phyloP scores from a whole-genome alignment of 2,329 filamentous ascomycete genomes.

The Claviceps humidiphila region DNA sequence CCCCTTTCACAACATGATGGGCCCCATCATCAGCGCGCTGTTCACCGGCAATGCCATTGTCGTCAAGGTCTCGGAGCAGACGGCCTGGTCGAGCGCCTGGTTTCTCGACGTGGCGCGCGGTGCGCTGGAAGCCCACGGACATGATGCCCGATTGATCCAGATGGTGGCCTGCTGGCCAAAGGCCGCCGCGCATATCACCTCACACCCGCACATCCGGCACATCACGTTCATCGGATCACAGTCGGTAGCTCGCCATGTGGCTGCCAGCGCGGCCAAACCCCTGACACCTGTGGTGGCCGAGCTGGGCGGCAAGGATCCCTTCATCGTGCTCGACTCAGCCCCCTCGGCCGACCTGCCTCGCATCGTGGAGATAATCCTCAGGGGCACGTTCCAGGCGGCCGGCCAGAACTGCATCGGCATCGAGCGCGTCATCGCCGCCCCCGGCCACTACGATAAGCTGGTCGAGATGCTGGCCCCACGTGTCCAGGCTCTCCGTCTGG shows the following conservation, averaged over 20 bases:
- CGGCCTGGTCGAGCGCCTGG: constrained; percentile 80
- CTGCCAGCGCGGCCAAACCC: constrained; percentile 67
- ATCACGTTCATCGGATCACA: constrained; percentile 93
- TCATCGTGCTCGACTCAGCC: constrained; percentile 74
- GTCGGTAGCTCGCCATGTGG: constrained; percentile 76
- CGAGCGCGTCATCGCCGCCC: constrained; percentile 76
- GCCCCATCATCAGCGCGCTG: constrained; percentile 77
- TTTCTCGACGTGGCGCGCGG: constrained; percentile 67
- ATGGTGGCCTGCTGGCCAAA: constrained; percentile 78
- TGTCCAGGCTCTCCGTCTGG: constrained; percentile 62
- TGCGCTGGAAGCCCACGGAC: constrained; percentile 69
- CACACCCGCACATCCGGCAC: constrained; percentile 72
- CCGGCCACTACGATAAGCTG: constrained; percentile 56
- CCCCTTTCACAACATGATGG: constrained; percentile 88
- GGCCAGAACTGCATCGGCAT: constrained; percentile 98
- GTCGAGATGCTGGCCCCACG: constrained; percentile 58
- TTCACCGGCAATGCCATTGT: constrained; percentile 87
- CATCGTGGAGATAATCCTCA: constrained; percentile 71
- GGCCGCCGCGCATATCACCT: constrained; percentile 68
- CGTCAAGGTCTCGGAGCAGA: constrained; percentile 90
- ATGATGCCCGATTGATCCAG: constrained; percentile 72
- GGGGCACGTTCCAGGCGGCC: constrained; percentile 86
- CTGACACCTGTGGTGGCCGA: constrained; percentile 86
- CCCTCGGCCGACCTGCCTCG: constrained; percentile 47
- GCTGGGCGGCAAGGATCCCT: constrained; percentile 89